phyloP scores from a whole-genome alignment of 108 stramenopile genomes.

The Cylindrotheca fusiformis region DNA sequence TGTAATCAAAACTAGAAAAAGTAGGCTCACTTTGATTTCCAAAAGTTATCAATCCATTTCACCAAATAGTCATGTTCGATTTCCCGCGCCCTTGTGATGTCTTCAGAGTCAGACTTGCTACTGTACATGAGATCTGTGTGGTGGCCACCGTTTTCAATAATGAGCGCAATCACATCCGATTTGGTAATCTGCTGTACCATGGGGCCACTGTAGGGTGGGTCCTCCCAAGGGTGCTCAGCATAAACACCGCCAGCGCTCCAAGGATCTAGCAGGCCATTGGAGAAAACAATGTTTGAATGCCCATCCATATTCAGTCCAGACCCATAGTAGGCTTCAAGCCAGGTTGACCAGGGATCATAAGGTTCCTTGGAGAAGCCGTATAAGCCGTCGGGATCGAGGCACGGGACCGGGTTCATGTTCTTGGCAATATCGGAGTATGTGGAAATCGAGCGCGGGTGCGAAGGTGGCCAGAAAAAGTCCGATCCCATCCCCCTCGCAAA shows the following conservation, averaged over 20 bases:
- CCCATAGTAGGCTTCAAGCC: conserved; percentile 64
- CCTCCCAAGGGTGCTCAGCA: conserved; percentile 9
- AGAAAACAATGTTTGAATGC: conserved; percentile 83
- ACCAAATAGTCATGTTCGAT: conserved; percentile 46
- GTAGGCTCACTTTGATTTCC: no score
- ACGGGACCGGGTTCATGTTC: conserved; percentile 15
- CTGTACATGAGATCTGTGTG: conserved; percentile 87
- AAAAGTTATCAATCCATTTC: conserved; percentile 56
- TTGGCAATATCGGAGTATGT: conserved; percentile 36
- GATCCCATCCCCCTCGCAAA: conserved; percentile 48
- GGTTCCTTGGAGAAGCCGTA: conserved; percentile 46
- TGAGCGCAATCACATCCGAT: conserved; percentile 46
- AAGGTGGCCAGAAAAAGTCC: conserved; percentile 81
- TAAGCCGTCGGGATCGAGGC: conserved; percentile 47
- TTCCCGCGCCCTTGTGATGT: conserved; percentile 45
- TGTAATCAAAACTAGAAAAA: no score
- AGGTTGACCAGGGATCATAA: conserved; percentile 51
- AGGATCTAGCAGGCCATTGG: conserved; percentile 85
- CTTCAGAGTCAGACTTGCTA: conserved; percentile 52
- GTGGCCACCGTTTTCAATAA: conserved; percentile 80
- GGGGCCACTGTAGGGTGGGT: neutral
- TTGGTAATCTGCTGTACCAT: conserved; percentile 38
- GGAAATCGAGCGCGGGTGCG: conserved; percentile 27
- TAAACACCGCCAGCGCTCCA: conserved; percentile 80
- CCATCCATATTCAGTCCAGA: conserved; percentile 30